Base-by-base conservation (phyloP, 345 rosid species). In the Gossypium stocksii region DNA sequence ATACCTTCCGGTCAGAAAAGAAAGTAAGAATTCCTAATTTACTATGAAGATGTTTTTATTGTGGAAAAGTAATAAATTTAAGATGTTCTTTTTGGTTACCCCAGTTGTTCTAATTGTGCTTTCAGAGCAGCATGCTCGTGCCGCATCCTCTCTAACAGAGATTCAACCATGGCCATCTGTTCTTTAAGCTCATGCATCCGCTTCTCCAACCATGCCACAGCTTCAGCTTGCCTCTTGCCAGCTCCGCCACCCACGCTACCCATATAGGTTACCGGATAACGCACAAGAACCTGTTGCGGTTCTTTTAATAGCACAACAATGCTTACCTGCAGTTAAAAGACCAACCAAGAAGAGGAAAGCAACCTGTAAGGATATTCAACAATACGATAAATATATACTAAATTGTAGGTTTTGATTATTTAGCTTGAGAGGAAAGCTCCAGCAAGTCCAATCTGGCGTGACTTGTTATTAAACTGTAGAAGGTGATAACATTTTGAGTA, bases 151-250 rank as follows among this genome's bases (percentile, higher is more conserved):
- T 91, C 91, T 54, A 89, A 80, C 82, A 87, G 85, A 62, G 85
- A 85, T 84, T 91, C 98, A 6, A 86, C 89, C 90, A 89, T 89
- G 38, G 86, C 72, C 86, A 94, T 86, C 84, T 89, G 95, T 9
- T 89, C 91, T 74, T 90, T 85, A 45, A 91, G 91, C 80, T 91
- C 83, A 81, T 88, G 92, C 73, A 86, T 62, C 81, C 90, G 86
- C 81, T 86, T 88, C 82, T 94, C 97, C 79, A 89, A 63, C 94
- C 97, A 89, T 8, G 82, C 83, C 6, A 81, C 77, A 22, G 86
- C 78, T 84, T 88, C 91, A 44, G 80, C 80, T 22, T 79, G 54
- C 62, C 86, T 84, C 74, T 82, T 83, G 16, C 82, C 74, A 0
- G 38, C 68, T 66, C 78, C 78, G 52, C 51, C 78, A 58, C 52